Conservation (phyloP, 2,329 filamentous ascomycete species). For the Aspergillus caelatus region DNA sequence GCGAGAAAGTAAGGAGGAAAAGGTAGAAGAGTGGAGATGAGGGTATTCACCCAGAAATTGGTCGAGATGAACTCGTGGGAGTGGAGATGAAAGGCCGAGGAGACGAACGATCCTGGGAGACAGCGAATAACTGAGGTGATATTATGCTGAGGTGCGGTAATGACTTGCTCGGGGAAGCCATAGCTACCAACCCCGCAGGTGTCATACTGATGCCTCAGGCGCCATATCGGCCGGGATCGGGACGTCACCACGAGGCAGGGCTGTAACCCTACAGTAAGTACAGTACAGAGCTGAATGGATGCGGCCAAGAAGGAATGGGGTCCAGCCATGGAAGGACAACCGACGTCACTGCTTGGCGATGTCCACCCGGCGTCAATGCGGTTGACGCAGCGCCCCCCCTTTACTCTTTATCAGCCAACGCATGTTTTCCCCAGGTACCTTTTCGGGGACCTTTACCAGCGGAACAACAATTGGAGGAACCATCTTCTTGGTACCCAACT, state of each 20-base stretch:
- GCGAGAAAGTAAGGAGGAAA: constrained; percentile 22
- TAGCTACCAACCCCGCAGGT: constrained; percentile 33
- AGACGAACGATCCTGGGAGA: constrained; percentile 33
- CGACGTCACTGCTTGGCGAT: constrained; percentile 32
- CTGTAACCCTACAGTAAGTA: constrained; percentile 24
- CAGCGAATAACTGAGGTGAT: constrained; percentile 37
- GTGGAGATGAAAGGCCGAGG: constrained; percentile 34
- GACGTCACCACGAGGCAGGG: constrained; percentile 21
- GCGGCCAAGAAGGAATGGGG: neutral
- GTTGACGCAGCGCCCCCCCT: constrained; percentile 8
- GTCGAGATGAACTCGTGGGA: constrained; percentile 37
- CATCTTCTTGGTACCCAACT: constrained; percentile 16
- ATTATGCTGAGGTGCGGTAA: constrained; percentile 37
- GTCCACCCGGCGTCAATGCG: constrained; percentile 15
- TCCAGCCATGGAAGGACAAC: constrained; percentile 11
- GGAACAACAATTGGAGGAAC: constrained; percentile 16
- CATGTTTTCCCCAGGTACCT: constrained; percentile 17
- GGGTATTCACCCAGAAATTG: constrained; percentile 34
- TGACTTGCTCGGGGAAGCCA: constrained; percentile 28
- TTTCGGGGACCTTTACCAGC: constrained; percentile 4
- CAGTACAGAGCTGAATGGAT: neutral
- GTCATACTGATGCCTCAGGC: constrained; percentile 30
- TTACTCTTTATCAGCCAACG: constrained; percentile 9
- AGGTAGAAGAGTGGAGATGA: constrained; percentile 31
- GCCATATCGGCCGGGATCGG: constrained; percentile 11